phyloP scores from a whole-genome alignment of 305 asterid genomes.

The Fraxinus floribunda region DNA sequence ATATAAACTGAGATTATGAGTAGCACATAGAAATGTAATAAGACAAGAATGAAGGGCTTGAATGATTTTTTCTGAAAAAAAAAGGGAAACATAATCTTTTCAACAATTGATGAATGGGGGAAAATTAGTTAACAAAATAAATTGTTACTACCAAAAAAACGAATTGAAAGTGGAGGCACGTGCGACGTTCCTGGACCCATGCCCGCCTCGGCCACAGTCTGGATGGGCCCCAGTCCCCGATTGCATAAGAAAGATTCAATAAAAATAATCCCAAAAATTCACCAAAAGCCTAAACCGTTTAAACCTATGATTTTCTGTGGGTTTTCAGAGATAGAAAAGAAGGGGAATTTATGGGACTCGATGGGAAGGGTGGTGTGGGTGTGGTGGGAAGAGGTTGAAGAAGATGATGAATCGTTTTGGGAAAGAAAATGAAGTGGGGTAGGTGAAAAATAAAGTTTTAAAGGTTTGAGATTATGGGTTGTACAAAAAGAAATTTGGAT shows the following conservation, averaged over 20 bases:
- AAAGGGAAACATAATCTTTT: not conserved
- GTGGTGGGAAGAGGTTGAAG: no score
- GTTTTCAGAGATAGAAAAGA: no score
- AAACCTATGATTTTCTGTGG: not conserved
- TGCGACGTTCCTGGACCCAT: conserved; percentile 70
- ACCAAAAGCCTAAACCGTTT: not conserved
- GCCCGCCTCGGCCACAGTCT: conserved; percentile 61
- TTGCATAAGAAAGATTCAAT: conserved; percentile 51
- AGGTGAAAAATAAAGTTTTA: no score
- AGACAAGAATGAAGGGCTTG: conserved; percentile 25
- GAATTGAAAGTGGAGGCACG: conserved; percentile 29
- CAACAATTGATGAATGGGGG: not conserved
- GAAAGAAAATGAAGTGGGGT: no score
- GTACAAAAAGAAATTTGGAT: no score
- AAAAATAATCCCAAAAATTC: conserved; percentile 18
- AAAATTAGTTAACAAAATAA: not conserved
- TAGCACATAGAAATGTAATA: conserved; percentile 22
- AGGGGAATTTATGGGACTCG: no score
- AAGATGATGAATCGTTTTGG: no score
- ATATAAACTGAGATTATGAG: conserved; percentile 19
- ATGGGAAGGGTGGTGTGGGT: no score
- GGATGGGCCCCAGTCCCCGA: conserved; percentile 86
- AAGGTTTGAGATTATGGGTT: no score
- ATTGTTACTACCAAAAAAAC: not conserved
- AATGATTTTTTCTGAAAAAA: conserved; percentile 20